Evolutionary conservation across 768 basidiomycete genomes (phyloP).

Genomic region (Pleurotus tuber-regium): DNA sequence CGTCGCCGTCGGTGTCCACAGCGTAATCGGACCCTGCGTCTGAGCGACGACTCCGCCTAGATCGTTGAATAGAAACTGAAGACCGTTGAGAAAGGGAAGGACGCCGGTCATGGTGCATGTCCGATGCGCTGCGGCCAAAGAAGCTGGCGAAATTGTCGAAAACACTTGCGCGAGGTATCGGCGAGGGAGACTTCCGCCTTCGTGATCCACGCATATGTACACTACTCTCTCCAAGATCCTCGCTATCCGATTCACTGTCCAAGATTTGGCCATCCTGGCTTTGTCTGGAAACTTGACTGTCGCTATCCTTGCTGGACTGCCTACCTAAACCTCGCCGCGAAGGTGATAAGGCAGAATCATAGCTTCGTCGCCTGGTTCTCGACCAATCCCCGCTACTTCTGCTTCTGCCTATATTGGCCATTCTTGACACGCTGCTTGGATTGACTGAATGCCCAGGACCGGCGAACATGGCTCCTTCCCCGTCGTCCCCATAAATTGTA

Average conservation of each 20-base stretch:
- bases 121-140: slow-evolving; percentile 51
- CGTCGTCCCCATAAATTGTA: slow-evolving; percentile 53
- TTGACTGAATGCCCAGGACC: slow-evolving; percentile 69
- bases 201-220: slow-evolving; percentile 25
- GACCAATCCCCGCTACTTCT: slow-evolving; percentile 58
- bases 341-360: slow-evolving; percentile 38
- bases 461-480: slow-evolving; percentile 70
- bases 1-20: slow-evolving; percentile 51
- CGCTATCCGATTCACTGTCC: slow-evolving; percentile 22
- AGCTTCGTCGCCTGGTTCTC: slow-evolving; percentile 47
- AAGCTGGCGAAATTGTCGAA: slow-evolving; percentile 70
- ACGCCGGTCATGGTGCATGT: slow-evolving; percentile 41
- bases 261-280: slow-evolving; percentile 34
- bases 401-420: slow-evolving; percentile 55
- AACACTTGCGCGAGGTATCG: slow-evolving; percentile 37
- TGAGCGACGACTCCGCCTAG: slow-evolving; percentile 52
- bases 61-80: slow-evolving; percentile 47
- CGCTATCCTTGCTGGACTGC: slow-evolving; percentile 46
- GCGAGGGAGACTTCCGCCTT: slow-evolving; percentile 32
- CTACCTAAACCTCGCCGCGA: slow-evolving; percentile 30
- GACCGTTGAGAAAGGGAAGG: slow-evolving; percentile 59
- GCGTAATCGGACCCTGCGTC: slow-evolving; percentile 60
- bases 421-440: slow-evolving; percentile 78
- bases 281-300: slow-evolving; percentile 41
- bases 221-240: slow-evolving; percentile 27